Evolutionary conservation across 140 eudicot species (phyloP).

Genomic region (Senecio squalidus): DNA sequence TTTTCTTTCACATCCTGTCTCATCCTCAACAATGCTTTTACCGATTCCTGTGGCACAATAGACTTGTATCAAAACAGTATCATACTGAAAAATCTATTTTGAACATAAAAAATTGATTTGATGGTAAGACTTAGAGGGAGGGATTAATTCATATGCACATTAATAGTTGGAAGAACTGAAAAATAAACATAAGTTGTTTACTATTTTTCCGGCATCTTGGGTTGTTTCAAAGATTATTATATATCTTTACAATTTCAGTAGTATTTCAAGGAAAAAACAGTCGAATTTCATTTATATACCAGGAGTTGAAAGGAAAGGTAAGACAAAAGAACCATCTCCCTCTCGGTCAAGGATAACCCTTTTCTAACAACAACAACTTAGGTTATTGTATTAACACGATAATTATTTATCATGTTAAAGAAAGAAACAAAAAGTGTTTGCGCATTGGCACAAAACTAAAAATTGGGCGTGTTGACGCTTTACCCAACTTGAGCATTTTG

Average conservation of each 20-base stretch:
- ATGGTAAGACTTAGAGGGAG: neutral
- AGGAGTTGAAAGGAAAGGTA: no score
- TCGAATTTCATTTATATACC: neutral
- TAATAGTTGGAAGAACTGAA: neutral
- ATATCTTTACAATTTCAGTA: neutral
- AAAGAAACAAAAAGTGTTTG: neutral
- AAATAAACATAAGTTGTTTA: neutral
- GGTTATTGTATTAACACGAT: neutral
- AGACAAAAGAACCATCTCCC: neutral
- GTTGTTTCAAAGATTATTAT: neutral
- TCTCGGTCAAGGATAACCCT: neutral
- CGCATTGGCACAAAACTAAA: no score
- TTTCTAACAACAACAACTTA: neutral
- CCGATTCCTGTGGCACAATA: constrained; percentile 52
- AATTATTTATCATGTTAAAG: neutral
- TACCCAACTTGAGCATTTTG: neutral
- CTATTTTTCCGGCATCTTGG: neutral
- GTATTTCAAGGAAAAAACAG: neutral
- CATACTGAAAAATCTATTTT: no score
- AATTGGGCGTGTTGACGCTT: no score
- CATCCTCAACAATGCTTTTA: constrained; percentile 66
- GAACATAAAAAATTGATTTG: neutral
- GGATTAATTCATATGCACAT: neutral
- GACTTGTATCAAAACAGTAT: neutral
- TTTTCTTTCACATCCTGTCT: constrained; percentile 70